A percentile compares a stretch with the other conserved stretches of the same genome.
Conservation (phyloP, 1,284 basidiomycete species). For the Erythrobasidium hasegawianum region DNA sequence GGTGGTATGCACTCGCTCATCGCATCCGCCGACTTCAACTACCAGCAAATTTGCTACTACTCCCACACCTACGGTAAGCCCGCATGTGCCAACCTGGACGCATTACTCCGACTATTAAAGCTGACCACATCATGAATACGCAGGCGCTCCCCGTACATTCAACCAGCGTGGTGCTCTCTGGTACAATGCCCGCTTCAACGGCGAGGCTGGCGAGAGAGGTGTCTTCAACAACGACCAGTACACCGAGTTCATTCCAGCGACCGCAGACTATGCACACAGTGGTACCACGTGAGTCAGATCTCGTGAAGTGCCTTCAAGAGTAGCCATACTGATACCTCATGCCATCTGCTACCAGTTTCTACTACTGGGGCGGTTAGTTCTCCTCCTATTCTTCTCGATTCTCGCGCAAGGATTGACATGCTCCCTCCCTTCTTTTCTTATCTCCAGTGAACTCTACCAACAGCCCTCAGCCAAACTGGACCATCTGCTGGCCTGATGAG, state of each 20-base stretch:
- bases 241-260: slow-evolving; percentile 32
- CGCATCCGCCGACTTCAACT: slow-evolving; percentile 36
- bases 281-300: too few species aligned
- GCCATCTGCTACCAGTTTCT: too few species aligned
- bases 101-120: too few species aligned
- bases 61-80: slow-evolving; percentile 32
- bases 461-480: slow-evolving; percentile 26
- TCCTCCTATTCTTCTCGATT: too few species aligned
- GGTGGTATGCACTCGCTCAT: slow-evolving; percentile 36
- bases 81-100: not conserved
- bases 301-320: too few species aligned
- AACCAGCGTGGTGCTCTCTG: slow-evolving; percentile 32
- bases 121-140: too few species aligned
- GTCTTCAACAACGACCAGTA: slow-evolving; percentile 31
- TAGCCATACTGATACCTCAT: too few species aligned
- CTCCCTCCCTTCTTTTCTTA: too few species aligned
- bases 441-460: slow-evolving; percentile 28
- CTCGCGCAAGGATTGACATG: too few species aligned
- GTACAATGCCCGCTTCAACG: slow-evolving; percentile 36
- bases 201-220: slow-evolving; percentile 37
- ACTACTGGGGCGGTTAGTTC: slow-evolving; percentile 36
- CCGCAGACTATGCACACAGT: slow-evolving; percentile 29
- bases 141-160: slow-evolving; percentile 35
- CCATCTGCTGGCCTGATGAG: slow-evolving; percentile 36
- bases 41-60: slow-evolving; percentile 30